Base-by-base conservation (phyloP, 1,284 basidiomycete genomes). In the Chalciporus sp. region DNA sequence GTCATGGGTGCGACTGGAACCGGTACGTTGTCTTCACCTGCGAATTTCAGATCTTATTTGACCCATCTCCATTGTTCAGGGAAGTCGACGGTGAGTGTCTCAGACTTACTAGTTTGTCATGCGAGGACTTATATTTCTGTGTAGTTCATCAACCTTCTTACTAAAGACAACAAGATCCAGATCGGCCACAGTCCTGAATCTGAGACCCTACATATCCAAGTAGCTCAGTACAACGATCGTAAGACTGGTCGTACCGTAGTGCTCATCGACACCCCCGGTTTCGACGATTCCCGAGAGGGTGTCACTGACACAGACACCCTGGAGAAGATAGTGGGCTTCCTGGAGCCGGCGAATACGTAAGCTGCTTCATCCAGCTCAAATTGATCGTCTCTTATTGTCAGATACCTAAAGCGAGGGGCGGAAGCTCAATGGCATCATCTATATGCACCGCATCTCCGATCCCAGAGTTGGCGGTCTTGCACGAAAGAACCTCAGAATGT, bases 371-470 rank as follows among this genome's bases (percentile, higher is more conserved):
- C 23, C 2, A 23, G 23, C 6, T 23, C 23, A 23, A 2, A 6
- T 23, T n/a, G n/a, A 23, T 23, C 23, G 6, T 23, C 23, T 23
- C 23, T 23, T 3, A 23, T 23, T 6, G 23, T 3, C 23, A 6
- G 23, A 6, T 23, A 23, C 23, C 23, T 6, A 23, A 2, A 23
- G 23, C 23, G 23, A 23, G 2, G 6, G 23, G 23, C 2, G 8
- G 8, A 29, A 29, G 28, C 28, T 29, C 4, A 29, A 69, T 11
- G 77, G 77, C 0, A 64, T 80, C 49, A 70, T 80, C 26, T 80
- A 79, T 61, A 64, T 78, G 60, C 77, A 79, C 49, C 70, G 74
- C 2, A 79, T 79, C 47, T 70, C 74, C 26, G 77, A 78, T 59
- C 65, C 67, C 57, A 67, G 76, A 14, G 68, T 80, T 6, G 23